Evolutionary conservation across 345 rosid species (phyloP).

Genomic region (Eucalyptus globulus): DNA sequence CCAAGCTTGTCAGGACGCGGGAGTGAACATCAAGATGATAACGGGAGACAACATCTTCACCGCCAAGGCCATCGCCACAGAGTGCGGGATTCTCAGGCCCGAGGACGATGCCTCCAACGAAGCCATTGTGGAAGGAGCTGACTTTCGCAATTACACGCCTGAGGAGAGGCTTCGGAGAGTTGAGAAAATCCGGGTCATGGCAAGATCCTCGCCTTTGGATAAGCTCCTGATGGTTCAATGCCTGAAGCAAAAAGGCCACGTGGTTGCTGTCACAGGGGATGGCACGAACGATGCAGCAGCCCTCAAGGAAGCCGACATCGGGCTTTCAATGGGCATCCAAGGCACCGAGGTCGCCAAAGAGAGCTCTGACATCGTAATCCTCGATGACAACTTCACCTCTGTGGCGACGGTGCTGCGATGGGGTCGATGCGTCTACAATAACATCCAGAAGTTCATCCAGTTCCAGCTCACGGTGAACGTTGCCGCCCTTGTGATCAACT

Average conservation of each 20-base stretch:
- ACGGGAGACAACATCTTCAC: constrained; percentile 72
- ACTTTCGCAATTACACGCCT: constrained; percentile 26
- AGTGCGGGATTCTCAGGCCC: constrained; percentile 51
- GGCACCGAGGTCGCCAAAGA: constrained; percentile 80
- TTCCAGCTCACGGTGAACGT: constrained; percentile 73
- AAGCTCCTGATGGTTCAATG: constrained; percentile 76
- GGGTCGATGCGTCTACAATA: constrained; percentile 74
- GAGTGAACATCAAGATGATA: constrained; percentile 64
- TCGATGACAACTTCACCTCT: constrained; percentile 64
- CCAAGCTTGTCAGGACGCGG: constrained; percentile 51
- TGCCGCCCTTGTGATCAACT: constrained; percentile 56
- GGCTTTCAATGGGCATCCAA: constrained; percentile 70
- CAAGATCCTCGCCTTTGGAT: constrained; percentile 66
- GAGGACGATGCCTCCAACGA: constrained; percentile 7
- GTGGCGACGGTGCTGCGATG: constrained; percentile 51
- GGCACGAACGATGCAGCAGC: constrained; percentile 81
- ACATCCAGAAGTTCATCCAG: constrained; percentile 75
- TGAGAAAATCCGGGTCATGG: constrained; percentile 65
- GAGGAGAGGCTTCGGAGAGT: constrained; percentile 34
- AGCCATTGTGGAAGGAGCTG: constrained; percentile 54
- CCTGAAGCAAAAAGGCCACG: constrained; percentile 53
- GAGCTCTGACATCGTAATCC: constrained; percentile 68
- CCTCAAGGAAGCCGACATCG: constrained; percentile 60
- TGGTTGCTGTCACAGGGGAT: constrained; percentile 67
- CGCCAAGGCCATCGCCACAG: constrained; percentile 63